These are phyloP conservation scores for Colletotrichum sp. DNA, from an alignment of 2,329 filamentous ascomycete genomes.

Conservation along the genomic window DNA sequence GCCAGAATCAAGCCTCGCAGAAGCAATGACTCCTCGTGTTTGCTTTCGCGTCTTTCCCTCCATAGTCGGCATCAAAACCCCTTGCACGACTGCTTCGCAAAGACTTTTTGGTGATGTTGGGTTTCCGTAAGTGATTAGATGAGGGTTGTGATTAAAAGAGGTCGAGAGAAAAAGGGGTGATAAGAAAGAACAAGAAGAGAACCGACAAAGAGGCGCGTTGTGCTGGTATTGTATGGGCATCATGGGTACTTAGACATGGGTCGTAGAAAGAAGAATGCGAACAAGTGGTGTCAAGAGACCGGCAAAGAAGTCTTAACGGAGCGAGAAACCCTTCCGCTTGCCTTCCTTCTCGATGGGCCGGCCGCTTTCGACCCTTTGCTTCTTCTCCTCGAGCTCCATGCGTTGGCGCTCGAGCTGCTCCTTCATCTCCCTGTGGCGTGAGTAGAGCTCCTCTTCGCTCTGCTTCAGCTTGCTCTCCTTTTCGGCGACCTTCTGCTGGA, in stretches of 20 bases:
- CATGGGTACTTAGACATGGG: constrained; percentile 63
- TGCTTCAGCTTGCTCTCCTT: constrained; percentile 99
- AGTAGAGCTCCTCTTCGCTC: constrained; percentile 98
- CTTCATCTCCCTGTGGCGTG: constrained; percentile 99
- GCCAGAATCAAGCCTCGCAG: constrained; percentile 22
- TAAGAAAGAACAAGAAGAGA: constrained; percentile 23
- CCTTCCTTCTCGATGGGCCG: constrained; percentile 96
- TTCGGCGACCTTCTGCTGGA: constrained; percentile 99
- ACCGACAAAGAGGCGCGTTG: constrained; percentile 52
- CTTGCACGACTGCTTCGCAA: constrained; percentile 40
- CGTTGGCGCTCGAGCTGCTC: constrained; percentile 97
- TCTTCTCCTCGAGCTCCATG: constrained; percentile 97
- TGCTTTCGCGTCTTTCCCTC: constrained; percentile 19
- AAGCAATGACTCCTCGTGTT: constrained; percentile 18
- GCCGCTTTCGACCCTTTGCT: constrained; percentile 91
- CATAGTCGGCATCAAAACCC: constrained; percentile 35
- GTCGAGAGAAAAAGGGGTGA: constrained; percentile 19
- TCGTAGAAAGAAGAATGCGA: constrained; percentile 42
- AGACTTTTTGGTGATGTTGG: constrained; percentile 39
- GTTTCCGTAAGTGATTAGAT: constrained; percentile 30
- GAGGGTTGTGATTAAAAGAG: constrained; percentile 23
- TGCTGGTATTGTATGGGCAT: constrained; percentile 65
- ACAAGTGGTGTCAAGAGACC: constrained; percentile 9
- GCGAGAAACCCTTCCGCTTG: constrained; percentile 99
- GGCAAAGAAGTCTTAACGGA: constrained; percentile 70